A percentile compares a stretch with the other conserved stretches of the same genome.
Conservation (phyloP, 129 eudicot species). For the Sambucus nigra region DNA sequence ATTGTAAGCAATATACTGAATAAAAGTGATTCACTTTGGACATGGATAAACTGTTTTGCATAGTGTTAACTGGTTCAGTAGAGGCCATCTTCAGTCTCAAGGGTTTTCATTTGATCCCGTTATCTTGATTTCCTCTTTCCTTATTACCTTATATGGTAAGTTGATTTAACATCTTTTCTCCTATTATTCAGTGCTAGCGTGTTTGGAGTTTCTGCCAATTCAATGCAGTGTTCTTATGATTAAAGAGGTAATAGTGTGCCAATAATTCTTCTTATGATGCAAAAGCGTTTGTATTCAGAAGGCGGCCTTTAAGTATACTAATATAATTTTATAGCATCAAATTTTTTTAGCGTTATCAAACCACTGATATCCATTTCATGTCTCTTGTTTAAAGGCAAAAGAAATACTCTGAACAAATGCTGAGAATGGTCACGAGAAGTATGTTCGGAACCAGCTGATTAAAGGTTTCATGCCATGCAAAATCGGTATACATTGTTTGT, state of each 20-base stretch:
- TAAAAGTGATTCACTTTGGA: too few relatives aligned
- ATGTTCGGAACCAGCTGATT: slow-evolving; percentile 66
- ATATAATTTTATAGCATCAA: not conserved
- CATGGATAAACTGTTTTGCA: not conserved
- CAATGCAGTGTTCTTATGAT: slow-evolving; percentile 89
- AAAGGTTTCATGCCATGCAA: slow-evolving; percentile 67
- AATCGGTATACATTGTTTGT: slow-evolving; percentile 82
- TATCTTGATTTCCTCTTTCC: not conserved
- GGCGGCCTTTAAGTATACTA: slow-evolving; percentile 78
- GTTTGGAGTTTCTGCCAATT: slow-evolving; percentile 84
- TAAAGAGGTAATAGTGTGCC: slow-evolving; percentile 84
- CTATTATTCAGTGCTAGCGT: slow-evolving; percentile 46
- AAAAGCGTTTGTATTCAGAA: slow-evolving; percentile 55
- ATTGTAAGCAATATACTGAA: too few relatives aligned
- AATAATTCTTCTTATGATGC: slow-evolving; percentile 81
- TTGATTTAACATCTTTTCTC: not conserved
- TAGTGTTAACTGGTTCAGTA: not conserved
- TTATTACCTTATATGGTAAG: too few relatives aligned
- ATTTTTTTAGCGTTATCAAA: not conserved
- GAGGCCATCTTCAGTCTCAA: not conserved
- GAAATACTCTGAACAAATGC: slow-evolving; percentile 88
- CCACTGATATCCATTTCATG: not conserved
- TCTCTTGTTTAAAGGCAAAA: slow-evolving; percentile 52
- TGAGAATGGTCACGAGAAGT: slow-evolving; percentile 67
- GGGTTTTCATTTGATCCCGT: not conserved